Conservation (phyloP, 1,139 yeast species). For the Pichia kudriavzevii region DNA sequence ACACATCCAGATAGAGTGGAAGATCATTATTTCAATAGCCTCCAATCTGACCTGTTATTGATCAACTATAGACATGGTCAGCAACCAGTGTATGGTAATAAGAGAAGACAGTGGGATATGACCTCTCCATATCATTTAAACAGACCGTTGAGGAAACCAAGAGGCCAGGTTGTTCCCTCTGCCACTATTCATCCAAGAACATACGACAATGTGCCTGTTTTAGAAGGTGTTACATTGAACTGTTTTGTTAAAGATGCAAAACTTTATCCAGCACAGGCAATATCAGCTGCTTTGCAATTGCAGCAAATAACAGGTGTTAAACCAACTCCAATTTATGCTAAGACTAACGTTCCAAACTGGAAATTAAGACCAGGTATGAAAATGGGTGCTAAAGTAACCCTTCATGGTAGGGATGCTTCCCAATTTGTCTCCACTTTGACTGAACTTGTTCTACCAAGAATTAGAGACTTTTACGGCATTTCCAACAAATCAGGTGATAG, state of each 20-base stretch:
- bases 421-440: conserved; percentile 82
- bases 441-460: conserved; percentile 88
- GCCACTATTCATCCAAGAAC: conserved; percentile 65
- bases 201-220: conserved; percentile 61
- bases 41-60: conserved; percentile 70
- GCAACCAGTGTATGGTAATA: conserved; percentile 49
- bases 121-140: conserved; percentile 84
- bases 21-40: conserved; percentile 67
- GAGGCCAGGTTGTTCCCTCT: conserved; percentile 58
- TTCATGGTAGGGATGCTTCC: conserved; percentile 75
- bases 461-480: conserved; percentile 81
- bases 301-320: conserved; percentile 92
- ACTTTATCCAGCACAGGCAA: conserved; percentile 64
- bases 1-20: conserved; percentile 73
- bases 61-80: conserved; percentile 68
- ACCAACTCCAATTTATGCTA: conserved; percentile 67
- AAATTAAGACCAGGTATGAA: conserved; percentile 79
- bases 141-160: conserved; percentile 63
- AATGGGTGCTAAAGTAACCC: conserved; percentile 82
- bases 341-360: conserved; percentile 81
- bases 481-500: conserved; percentile 73
- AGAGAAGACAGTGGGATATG: conserved; percentile 80
- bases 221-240: conserved; percentile 61
- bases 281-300: conserved; percentile 71
- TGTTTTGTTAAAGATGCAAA: conserved; percentile 73